Evolutionary conservation across 1,284 basidiomycete species (phyloP), one percentile per base, ranked within the genome.

Genomic region (Heterobasidion occidentale): DNA sequence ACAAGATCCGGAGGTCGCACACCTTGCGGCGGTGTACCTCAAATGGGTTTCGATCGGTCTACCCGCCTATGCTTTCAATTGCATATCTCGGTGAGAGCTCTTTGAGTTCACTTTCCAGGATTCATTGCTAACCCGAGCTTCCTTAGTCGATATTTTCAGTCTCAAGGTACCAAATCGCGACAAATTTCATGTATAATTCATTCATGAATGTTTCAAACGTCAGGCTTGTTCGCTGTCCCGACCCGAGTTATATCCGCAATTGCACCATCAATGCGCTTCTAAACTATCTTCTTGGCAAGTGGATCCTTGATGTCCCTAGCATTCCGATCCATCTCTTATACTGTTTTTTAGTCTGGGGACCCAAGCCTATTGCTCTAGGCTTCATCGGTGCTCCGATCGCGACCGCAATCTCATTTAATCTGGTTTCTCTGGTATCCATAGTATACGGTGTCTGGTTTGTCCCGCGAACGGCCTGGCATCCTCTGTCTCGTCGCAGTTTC

Each of bases 331-430:
- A 63, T 58, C 54, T 45, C 4, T 12, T 11, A 42, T n/a, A 42
- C n/a, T 33, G n/a, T 36, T 52, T 20, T 15, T 17, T 35, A 88
- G 90, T 95, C 0, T 94, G 91, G 90, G 92, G 92, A 2, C 92
- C 92, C 0, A 72, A 78, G 35, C 72, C 81, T 2, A 71, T 94
- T 54, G 77, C 90, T 15, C 75, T 98, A 1, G 96, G 96, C 8
- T 99, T 94, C 71, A 84, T 94, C 58, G 96, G 96, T 9, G 95
- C 95, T 2, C 95, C 96, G 0, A 77, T 98, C 42, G 91, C 95
- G 0, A 93, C 92, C 0, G 89, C 90, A 0, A 79, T 96, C 58
- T 91, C 90, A 3, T 92, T 93, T 75, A 96, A 94, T 70, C 75
- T 96, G 36, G 88, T 94, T 57, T 81, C 85, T 9, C 46, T 89